Conservation (phyloP, 768 basidiomycete species). For the Leccinum subgranulosum region DNA sequence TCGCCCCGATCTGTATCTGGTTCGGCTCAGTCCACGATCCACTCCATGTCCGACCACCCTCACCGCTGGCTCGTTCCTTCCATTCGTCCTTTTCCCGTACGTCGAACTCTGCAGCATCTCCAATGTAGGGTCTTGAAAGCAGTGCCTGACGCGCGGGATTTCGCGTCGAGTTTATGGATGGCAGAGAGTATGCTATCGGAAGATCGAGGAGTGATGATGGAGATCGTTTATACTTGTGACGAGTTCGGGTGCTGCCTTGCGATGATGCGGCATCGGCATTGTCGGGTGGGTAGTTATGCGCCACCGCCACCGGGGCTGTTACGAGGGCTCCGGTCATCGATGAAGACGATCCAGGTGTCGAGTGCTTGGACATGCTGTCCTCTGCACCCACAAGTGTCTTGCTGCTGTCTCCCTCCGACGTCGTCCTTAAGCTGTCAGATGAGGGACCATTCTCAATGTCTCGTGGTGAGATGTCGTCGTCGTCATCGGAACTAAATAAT, state of each 20-base stretch:
- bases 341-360: slow-evolving; percentile 13
- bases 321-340: slow-evolving; percentile 8
- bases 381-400: slow-evolving; percentile 20
- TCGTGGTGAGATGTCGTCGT: slow-evolving; percentile 34
- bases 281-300: slow-evolving; percentile 56
- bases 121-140: slow-evolving; percentile 1
- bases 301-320: slow-evolving; percentile 1
- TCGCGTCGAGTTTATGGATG: slow-evolving; percentile 27
- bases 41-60: slow-evolving; percentile 47
- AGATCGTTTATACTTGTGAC: slow-evolving; percentile 29
- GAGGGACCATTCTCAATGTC: slow-evolving; percentile 49
- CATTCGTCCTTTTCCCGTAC: slow-evolving; percentile 51
- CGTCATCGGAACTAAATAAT: slow-evolving; percentile 58
- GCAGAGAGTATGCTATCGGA: slow-evolving; percentile 26
- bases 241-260: slow-evolving; percentile 20
- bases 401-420: slow-evolving; percentile 21
- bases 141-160: slow-evolving; percentile 3
- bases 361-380: slow-evolving; percentile 12
- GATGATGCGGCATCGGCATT: slow-evolving; percentile 35
- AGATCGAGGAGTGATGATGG: slow-evolving; percentile 43
- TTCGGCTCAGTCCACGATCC: slow-evolving; percentile 37
- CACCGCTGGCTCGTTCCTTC: slow-evolving; percentile 46
- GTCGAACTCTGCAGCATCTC: slow-evolving; percentile 16
- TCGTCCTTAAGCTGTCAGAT: slow-evolving; percentile 35
- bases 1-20: slow-evolving; percentile 31